phyloP scores from a whole-genome alignment of 345 rosid genomes.

The Hibiscus tridactylites region DNA sequence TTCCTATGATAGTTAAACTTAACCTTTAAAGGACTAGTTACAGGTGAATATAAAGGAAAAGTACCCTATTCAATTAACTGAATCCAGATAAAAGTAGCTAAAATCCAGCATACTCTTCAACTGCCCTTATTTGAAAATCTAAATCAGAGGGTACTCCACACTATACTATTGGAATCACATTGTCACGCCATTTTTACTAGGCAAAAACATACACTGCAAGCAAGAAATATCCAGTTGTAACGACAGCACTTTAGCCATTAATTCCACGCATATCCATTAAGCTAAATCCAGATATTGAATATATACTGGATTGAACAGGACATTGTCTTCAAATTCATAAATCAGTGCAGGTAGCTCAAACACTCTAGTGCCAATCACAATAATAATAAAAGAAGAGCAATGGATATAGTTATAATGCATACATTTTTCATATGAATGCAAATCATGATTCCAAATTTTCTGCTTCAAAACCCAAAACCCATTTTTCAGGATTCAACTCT shows the following conservation, averaged over 20 bases:
- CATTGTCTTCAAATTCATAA: neutral
- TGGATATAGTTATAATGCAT: neutral
- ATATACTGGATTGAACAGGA: neutral
- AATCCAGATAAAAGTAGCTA: neutral
- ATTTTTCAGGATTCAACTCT: constrained; percentile 6
- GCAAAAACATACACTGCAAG: neutral
- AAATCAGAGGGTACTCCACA: neutral
- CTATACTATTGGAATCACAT: neutral
- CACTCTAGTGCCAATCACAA: neutral
- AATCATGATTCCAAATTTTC: neutral
- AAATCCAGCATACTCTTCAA: neutral
- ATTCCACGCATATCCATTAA: constrained; percentile 6
- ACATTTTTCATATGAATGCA: neutral
- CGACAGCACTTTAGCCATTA: neutral
- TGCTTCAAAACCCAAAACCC: neutral
- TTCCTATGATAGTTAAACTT: neutral
- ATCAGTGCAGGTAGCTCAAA: neutral
- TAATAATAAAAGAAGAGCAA: neutral
- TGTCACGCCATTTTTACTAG: neutral
- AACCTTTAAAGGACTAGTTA: neutral
- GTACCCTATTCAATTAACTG: neutral
- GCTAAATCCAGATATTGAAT: neutral
- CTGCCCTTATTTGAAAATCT: neutral
- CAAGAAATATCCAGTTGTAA: neutral
- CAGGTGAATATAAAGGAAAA: neutral